phyloP scores from a whole-genome alignment of 352 stramenopile genomes.

The Globisporangium camurandrum region DNA sequence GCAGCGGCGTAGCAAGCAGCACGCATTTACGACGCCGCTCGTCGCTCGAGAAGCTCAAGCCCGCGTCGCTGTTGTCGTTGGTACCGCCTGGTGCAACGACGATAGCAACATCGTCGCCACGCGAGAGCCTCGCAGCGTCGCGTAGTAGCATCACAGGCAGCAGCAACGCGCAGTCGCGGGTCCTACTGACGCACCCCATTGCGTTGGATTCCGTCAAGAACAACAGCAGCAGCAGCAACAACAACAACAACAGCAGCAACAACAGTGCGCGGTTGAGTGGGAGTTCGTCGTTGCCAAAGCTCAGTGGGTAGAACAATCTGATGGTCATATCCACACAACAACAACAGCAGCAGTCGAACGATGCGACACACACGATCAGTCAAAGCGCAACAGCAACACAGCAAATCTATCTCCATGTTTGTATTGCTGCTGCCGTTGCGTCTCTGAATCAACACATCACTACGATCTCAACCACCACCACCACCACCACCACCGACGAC shows the following conservation, averaged over 20 bases:
- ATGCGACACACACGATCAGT: no score
- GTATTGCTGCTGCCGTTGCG: no score
- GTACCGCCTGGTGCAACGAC: not conserved
- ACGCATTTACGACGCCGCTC: not conserved
- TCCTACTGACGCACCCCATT: not conserved
- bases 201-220: not conserved
- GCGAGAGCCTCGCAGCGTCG: not conserved
- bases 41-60: conserved; percentile 7
- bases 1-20: not conserved
- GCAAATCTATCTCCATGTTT: no score
- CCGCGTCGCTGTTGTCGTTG: not conserved
- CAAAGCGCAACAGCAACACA: no score
- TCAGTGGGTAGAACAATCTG: conserved; percentile 8
- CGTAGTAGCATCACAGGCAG: not conserved
- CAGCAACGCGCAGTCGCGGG: not conserved
- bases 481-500: not conserved
- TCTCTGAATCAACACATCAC: not conserved
- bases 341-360: not conserved
- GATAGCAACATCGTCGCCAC: not conserved
- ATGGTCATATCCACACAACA: not conserved
- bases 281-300: conserved; percentile 11
- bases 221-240: not conserved
- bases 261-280: conserved; percentile 1
- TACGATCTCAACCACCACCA: not conserved
- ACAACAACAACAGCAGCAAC: not conserved